These are phyloP conservation scores for Puccinia horiana DNA, from an alignment of 1,284 basidiomycete species.

Conservation along the genomic window DNA sequence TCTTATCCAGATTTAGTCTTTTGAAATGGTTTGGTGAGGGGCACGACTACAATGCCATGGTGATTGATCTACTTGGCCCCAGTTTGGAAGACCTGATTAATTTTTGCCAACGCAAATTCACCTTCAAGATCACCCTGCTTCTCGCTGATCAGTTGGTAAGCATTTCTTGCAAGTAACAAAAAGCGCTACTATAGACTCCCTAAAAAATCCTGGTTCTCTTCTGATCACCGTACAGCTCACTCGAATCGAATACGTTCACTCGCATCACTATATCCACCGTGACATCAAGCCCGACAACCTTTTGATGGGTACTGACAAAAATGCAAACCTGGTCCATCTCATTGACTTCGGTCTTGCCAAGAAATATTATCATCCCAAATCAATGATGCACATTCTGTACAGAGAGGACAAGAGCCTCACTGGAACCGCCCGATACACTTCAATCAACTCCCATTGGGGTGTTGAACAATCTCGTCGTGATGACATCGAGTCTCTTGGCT, in stretches of 20 bases:
- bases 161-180: too few relatives aligned
- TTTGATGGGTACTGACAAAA: conserved; percentile 99
- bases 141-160: conserved; percentile 93
- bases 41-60: conserved; percentile 99
- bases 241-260: conserved; percentile 85
- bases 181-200: too few relatives aligned
- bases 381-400: conserved; percentile 98
- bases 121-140: conserved; percentile 91
- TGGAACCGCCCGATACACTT: conserved; percentile 97
- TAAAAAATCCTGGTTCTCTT: not conserved
- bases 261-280: conserved; percentile 98
- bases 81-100: conserved; percentile 87
- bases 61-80: conserved; percentile 93
- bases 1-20: conserved; percentile 5
- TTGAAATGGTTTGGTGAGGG: conserved; percentile 93
- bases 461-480: conserved; percentile 95
- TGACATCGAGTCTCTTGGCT: conserved; percentile 92
- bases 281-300: conserved; percentile 99
- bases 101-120: conserved; percentile 99
- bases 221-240: not conserved
- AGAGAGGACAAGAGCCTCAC: conserved; percentile 99
- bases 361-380: conserved; percentile 99
- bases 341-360: conserved; percentile 99
- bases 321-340: conserved; percentile 98
- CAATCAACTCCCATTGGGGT: conserved; percentile 98